Conservation (phyloP, 129 eudicot genomes). For the Apium graveolens region DNA sequence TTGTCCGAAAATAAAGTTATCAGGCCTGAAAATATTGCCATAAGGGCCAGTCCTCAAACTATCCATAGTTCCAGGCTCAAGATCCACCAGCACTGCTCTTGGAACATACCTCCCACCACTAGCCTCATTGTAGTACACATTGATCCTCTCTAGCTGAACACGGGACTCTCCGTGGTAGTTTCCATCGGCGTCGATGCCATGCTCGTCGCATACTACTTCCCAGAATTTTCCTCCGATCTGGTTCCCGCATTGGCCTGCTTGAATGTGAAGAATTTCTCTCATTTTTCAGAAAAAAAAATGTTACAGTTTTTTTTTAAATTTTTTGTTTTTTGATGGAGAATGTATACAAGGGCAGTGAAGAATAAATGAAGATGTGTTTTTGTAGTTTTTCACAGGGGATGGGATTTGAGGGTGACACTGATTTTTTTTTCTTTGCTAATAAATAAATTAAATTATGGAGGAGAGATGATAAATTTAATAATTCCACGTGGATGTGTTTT, state of each 20-base stretch:
- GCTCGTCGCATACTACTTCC: conserved; percentile 79
- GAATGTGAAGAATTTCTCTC: conserved; percentile 84
- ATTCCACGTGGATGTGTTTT: conserved; percentile 58
- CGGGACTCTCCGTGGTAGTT: conserved; percentile 36
- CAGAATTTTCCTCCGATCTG: conserved; percentile 85
- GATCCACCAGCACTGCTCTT: conserved; percentile 69
- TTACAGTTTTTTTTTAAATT: background rate
- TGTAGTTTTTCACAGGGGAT: conserved; percentile 25
- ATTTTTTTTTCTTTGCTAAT: conserved; percentile 26
- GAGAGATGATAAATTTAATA: conserved; percentile 25
- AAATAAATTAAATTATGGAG: conserved; percentile 13
- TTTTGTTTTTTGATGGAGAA: background rate
- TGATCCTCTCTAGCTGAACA: conserved; percentile 63
- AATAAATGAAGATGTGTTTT: conserved; percentile 26
- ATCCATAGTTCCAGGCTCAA: conserved; percentile 90
- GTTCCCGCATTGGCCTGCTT: conserved; percentile 94
- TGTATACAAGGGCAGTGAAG: conserved; percentile 13
- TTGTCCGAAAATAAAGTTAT: conserved; percentile 70
- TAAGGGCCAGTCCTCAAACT: conserved; percentile 63
- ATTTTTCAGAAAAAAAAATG: conserved; percentile 20
- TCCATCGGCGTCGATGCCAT: conserved; percentile 63
- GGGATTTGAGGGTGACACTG: conserved; percentile 32
- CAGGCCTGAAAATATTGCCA: conserved; percentile 70
- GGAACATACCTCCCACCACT: conserved; percentile 76
- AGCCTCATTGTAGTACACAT: conserved; percentile 79